Evolutionary conservation across 2,329 filamentous ascomycete species (phyloP).

Genomic region (Sporothrix pseudoabietina): DNA sequence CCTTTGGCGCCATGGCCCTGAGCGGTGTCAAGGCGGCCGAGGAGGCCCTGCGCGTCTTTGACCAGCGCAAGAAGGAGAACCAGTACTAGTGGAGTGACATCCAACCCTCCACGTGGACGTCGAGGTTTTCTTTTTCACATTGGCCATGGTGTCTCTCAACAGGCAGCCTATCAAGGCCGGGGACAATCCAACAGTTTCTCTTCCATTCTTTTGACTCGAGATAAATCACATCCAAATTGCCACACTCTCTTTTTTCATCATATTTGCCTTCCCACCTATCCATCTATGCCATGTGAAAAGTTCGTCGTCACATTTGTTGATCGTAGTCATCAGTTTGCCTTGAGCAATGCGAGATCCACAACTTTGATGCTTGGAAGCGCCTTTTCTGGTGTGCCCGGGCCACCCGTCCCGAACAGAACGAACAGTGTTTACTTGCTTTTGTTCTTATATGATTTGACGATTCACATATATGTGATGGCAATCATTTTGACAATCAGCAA

Average conservation of each 20-base stretch:
- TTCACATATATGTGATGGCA: not conserved
- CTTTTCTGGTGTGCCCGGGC: conserved; percentile 20
- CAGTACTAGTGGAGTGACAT: not conserved
- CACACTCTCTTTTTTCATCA: not conserved
- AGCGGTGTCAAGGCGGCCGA: conserved; percentile 89
- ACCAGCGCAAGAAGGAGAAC: conserved; percentile 61
- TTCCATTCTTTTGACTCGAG: not conserved
- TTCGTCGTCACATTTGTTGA: not conserved
- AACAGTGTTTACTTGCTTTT: not conserved
- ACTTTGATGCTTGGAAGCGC: not conserved
- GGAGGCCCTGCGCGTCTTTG: conserved; percentile 77
- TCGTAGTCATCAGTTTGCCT: not conserved
- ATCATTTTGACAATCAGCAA: not conserved
- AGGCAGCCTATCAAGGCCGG: not conserved
- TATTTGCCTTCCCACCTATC: conserved; percentile 7
- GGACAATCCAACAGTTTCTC: not conserved
- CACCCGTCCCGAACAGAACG: not conserved
- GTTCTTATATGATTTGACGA: conserved; percentile 5
- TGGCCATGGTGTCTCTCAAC: conserved; percentile 4
- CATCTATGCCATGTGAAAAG: conserved; percentile 3
- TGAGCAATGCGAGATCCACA: not conserved
- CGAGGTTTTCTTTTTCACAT: not conserved
- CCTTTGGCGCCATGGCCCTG: conserved; percentile 86
- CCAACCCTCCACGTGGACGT: not conserved
- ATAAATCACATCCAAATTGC: not conserved